phyloP scores from a whole-genome alignment of 2,329 filamentous ascomycete genomes.

The Helotiales sp. region DNA sequence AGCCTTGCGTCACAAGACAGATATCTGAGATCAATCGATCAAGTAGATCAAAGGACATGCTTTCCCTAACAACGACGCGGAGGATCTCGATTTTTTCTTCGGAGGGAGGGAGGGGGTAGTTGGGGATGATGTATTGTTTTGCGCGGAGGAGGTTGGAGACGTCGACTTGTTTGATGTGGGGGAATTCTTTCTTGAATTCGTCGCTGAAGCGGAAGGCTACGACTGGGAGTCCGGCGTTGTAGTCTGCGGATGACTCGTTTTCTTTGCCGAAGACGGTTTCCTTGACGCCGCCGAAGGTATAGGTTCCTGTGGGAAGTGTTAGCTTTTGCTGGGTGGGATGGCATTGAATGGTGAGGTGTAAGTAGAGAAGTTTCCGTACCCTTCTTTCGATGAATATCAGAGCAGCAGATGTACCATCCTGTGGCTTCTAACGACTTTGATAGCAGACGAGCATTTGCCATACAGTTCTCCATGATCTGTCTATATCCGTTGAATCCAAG shows the following conservation, averaged over 20 bases:
- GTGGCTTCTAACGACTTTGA: constrained; percentile 64
- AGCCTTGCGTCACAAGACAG: constrained; percentile 56
- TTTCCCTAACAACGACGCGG: constrained; percentile 66
- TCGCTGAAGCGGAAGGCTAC: constrained; percentile 67
- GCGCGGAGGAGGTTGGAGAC: constrained; percentile 62
- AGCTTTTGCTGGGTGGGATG: no score
- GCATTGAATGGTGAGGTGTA: no score
- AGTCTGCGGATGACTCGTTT: constrained; percentile 56
- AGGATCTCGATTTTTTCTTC: constrained; percentile 65
- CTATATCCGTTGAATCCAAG: constrained; percentile 67
- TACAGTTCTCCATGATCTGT: constrained; percentile 64
- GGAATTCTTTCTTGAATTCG: constrained; percentile 58
- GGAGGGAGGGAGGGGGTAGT: constrained; percentile 65
- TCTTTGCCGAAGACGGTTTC: constrained; percentile 40
- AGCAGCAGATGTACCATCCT: constrained; percentile 65
- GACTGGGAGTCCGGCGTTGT: constrained; percentile 65
- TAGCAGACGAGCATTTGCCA: constrained; percentile 63
- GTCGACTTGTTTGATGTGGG: constrained; percentile 63
- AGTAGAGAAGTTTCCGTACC: no score
- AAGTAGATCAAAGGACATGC: constrained; percentile 66
- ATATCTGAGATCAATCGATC: constrained; percentile 64
- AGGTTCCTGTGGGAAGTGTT: no score
- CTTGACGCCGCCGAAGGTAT: constrained; percentile 34
- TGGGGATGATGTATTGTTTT: constrained; percentile 71
- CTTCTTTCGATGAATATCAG: constrained; percentile 63